A percentile compares a stretch with the other conserved stretches of the same genome.
These are phyloP conservation scores for Fusarium decemcellulare DNA, from an alignment of 2,329 filamentous ascomycete genomes.

Conservation along the genomic window DNA sequence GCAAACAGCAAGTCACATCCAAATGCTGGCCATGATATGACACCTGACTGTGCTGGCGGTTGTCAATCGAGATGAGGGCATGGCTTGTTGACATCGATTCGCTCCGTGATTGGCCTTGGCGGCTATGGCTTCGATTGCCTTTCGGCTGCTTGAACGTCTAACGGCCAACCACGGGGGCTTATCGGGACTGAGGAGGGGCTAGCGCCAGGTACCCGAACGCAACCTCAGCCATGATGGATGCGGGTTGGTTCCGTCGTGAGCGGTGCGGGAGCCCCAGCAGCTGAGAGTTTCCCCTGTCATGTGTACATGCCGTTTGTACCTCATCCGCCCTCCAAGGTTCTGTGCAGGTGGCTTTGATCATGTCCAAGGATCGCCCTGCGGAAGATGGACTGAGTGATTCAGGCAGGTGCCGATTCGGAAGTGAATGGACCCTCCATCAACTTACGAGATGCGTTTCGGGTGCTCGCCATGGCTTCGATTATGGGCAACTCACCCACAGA, in stretches of 20 bases:
- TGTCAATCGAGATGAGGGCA: conserved; percentile 29
- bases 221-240: conserved; percentile 7
- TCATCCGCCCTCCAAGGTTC: background rate
- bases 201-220: conserved; percentile 42
- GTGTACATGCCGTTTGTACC: conserved; percentile 3
- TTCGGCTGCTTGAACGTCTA: conserved; percentile 19
- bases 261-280: conserved; percentile 12
- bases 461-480: conserved; percentile 7
- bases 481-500: background rate
- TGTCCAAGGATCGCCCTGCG: background rate
- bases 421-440: conserved; percentile 8
- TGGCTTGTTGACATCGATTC: conserved; percentile 7
- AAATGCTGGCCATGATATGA: conserved; percentile 13
- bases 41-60: conserved; percentile 18
- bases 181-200: conserved; percentile 13
- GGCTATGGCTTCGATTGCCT: conserved; percentile 16
- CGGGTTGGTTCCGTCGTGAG: conserved; percentile 16
- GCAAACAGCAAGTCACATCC: conserved; percentile 1
- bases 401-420: conserved; percentile 3
- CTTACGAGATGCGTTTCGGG: conserved; percentile 16
- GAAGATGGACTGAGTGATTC: conserved; percentile 6
- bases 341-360: background rate
- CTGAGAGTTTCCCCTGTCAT: conserved; percentile 26
- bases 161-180: conserved; percentile 21
- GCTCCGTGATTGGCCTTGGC: conserved; percentile 27